A percentile compares a stretch with the other conserved stretches of the same genome.
Evolutionary conservation across 768 basidiomycete genomes (phyloP).

Genomic region (Trametes villosa): DNA sequence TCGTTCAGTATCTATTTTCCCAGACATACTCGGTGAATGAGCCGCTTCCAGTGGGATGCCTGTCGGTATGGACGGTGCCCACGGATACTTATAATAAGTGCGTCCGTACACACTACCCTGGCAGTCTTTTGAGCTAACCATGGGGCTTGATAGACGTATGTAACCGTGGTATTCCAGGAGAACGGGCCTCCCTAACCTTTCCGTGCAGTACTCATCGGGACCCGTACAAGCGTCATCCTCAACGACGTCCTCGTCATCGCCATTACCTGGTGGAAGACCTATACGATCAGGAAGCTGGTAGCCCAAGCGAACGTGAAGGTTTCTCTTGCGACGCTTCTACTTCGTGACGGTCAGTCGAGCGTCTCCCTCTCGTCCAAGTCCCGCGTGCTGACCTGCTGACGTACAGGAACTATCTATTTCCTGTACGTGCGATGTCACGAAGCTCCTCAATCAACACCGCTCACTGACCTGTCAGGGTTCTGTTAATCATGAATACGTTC

Average conservation of each 20-base stretch:
- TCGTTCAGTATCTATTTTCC: neutral
- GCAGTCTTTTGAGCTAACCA: neutral
- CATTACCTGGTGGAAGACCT: conserved; percentile 11
- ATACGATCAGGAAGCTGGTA: neutral
- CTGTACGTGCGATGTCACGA: neutral
- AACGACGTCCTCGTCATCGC: conserved; percentile 11
- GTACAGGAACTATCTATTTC: conserved; percentile 21
- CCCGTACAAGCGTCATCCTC: neutral
- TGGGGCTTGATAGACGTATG: neutral
- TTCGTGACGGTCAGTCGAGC: conserved; percentile 10
- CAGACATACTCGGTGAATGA: neutral
- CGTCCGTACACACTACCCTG: neutral
- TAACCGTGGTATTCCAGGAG: neutral
- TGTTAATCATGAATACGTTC: conserved; percentile 2
- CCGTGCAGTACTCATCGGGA: neutral
- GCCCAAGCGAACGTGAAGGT: neutral
- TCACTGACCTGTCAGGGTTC: neutral
- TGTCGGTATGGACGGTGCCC: neutral
- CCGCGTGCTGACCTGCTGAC: no score
- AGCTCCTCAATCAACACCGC: neutral
- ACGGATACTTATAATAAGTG: neutral
- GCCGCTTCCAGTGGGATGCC: neutral
- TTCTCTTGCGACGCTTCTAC: neutral
- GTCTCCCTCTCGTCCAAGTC: no score
- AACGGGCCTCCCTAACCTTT: no score